Conservation (phyloP, 345 rosid genomes). For the Lepidium sativum region DNA sequence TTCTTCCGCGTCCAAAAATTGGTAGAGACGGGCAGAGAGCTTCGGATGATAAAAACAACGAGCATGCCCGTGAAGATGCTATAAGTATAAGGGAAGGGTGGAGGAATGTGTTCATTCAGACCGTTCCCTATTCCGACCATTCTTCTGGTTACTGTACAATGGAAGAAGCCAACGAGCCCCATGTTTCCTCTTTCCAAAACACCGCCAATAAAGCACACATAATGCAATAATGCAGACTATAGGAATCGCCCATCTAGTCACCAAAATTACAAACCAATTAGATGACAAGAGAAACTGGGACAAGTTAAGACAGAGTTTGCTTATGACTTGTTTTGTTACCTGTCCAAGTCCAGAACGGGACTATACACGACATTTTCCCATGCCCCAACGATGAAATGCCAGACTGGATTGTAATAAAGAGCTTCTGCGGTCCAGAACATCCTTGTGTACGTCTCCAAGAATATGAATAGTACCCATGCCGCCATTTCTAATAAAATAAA, state of each 20-base stretch:
- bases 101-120: conserved; percentile 44
- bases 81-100: conserved; percentile 2
- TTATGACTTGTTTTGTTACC: conserved; percentile 34
- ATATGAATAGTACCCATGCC: conserved; percentile 90
- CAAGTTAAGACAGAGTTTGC: background rate
- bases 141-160: conserved; percentile 46
- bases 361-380: conserved; percentile 95
- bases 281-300: background rate
- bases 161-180: conserved; percentile 75
- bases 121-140: conserved; percentile 55
- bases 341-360: conserved; percentile 92
- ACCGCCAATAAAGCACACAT: conserved; percentile 69
- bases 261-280: background rate
- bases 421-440: conserved; percentile 98
- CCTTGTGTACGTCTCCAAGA: conserved; percentile 92
- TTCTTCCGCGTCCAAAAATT: conserved; percentile 23
- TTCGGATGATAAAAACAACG: conserved; percentile 28
- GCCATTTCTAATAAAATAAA: conserved; percentile 88
- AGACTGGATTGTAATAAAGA: conserved; percentile 85
- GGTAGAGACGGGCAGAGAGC: conserved; percentile 27
- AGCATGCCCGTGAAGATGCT: conserved; percentile 27
- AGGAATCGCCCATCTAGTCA: conserved; percentile 93
- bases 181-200: conserved; percentile 67
- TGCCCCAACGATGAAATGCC: conserved; percentile 82
- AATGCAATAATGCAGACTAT: conserved; percentile 40